phyloP scores from a whole-genome alignment of 805 yeast species.

The Kodamaea sagamina region DNA sequence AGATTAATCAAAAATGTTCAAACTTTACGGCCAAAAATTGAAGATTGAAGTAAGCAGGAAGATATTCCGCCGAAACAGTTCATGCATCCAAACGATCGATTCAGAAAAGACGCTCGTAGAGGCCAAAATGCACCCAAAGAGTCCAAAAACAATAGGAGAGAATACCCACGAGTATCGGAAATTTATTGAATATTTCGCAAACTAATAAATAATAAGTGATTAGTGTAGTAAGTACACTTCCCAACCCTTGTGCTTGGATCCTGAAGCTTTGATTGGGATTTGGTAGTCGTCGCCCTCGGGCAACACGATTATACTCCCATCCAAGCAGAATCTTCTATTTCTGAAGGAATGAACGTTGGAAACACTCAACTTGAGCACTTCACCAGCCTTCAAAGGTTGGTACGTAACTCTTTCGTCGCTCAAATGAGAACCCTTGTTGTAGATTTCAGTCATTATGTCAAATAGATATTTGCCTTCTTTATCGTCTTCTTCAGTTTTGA shows the following conservation, averaged over 20 bases:
- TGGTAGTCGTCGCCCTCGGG: constrained; percentile 7
- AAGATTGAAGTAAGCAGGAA: too few relatives aligned
- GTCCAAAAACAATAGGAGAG: not conserved
- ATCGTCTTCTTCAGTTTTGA: constrained; percentile 35
- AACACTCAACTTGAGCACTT: constrained; percentile 23
- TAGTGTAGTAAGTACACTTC: constrained; percentile 6
- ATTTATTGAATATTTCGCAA: constrained; percentile 1
- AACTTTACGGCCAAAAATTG: too few relatives aligned
- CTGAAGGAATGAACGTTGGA: constrained; percentile 16
- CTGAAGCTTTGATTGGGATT: constrained; percentile 19
- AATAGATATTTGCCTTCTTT: constrained; percentile 36
- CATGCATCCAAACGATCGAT: not conserved
- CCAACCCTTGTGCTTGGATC: constrained; percentile 28
- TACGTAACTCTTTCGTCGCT: constrained; percentile 52
- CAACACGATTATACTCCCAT: constrained; percentile 52
- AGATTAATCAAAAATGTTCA: too few relatives aligned
- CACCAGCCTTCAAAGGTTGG: constrained; percentile 27
- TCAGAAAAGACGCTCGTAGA: not conserved
- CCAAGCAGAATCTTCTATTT: constrained; percentile 62
- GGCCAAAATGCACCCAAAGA: not conserved
- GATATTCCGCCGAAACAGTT: too few relatives aligned
- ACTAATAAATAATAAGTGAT: not conserved
- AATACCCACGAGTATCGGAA: not conserved
- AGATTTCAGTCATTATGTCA: constrained; percentile 59
- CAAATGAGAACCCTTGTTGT: constrained; percentile 57